A percentile compares a stretch with the other conserved stretches of the same genome.
These are phyloP conservation scores for Kurtzmaniella natalensis DNA, from an alignment of 1,139 yeast species.

Conservation along the genomic window DNA sequence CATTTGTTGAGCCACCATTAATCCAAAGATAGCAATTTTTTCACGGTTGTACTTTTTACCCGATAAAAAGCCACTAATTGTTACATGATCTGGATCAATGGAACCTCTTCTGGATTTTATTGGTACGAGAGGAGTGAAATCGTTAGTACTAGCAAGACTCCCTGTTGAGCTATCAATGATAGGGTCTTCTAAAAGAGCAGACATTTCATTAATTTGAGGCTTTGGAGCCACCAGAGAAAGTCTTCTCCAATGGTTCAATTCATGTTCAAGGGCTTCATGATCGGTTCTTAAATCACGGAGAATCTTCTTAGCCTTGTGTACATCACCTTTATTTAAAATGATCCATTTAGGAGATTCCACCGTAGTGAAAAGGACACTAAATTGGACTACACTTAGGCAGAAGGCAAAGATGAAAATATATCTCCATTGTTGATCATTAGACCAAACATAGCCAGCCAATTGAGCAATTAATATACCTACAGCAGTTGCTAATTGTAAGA, in stretches of 20 bases:
- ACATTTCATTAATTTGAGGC: conserved; percentile 7
- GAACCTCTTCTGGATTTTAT: conserved; percentile 20
- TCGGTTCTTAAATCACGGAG: conserved; percentile 27
- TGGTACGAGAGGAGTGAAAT: conserved; percentile 3
- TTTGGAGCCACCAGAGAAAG: conserved; percentile 13
- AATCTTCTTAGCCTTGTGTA: conserved; percentile 23
- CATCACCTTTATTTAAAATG: conserved; percentile 26
- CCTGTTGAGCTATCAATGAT: background rate
- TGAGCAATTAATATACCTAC: conserved; percentile 33
- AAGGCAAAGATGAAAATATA: conserved; percentile 24
- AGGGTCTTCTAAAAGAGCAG: conserved; percentile 8
- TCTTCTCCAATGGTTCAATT: conserved; percentile 36
- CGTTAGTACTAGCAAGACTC: background rate
- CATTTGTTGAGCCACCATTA: conserved; percentile 39
- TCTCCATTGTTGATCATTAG: conserved; percentile 36
- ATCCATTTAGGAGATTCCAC: conserved; percentile 42
- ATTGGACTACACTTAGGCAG: conserved; percentile 23
- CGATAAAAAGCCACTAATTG: conserved; percentile 22
- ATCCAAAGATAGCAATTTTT: conserved; percentile 24
- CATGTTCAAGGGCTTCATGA: conserved; percentile 25
- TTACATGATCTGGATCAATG: conserved; percentile 24
- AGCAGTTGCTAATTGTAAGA: conserved; percentile 34
- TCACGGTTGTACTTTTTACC: conserved; percentile 20
- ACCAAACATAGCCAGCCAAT: conserved; percentile 26
- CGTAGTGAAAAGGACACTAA: conserved; percentile 26